phyloP scores from a whole-genome alignment of 2,329 filamentous ascomycete species.

The Trichophyton equinum region DNA sequence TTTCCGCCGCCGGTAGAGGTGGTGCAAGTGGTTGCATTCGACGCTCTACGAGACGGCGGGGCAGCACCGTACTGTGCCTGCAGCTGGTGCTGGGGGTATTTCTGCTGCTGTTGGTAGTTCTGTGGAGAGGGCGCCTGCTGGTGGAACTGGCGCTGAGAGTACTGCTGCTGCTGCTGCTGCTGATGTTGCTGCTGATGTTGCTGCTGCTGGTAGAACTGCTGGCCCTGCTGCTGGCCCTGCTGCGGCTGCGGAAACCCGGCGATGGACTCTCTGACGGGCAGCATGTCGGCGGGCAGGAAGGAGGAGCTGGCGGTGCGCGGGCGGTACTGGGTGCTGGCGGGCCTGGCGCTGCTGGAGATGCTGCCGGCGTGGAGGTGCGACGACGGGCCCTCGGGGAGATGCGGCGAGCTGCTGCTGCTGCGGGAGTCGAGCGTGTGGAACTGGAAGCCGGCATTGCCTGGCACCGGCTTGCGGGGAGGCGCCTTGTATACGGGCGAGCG shows the following conservation, averaged over 20 bases:
- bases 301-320: conserved; percentile 12
- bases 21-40: conserved; percentile 31
- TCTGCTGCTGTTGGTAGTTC: conserved; percentile 2
- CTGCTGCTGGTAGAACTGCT: too few species aligned
- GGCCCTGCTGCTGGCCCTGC: background rate
- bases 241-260: conserved; percentile 8
- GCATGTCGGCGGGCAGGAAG: conserved; percentile 11
- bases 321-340: conserved; percentile 8
- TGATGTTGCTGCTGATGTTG: too few species aligned
- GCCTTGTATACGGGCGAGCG: conserved; percentile 13
- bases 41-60: conserved; percentile 22
- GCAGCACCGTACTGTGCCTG: conserved; percentile 1
- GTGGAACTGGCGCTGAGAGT: background rate
- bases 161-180: too few species aligned
- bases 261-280: conserved; percentile 8
- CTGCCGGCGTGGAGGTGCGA: background rate
- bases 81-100: background rate
- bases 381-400: background rate
- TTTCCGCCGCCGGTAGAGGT: conserved; percentile 25
- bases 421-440: conserved; percentile 9
- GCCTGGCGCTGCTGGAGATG: background rate
- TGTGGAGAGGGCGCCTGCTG: background rate
- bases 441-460: conserved; percentile 14
- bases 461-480: conserved; percentile 14
- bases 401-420: background rate